Evolutionary conservation across 2,329 filamentous ascomycete species (phyloP), one percentile per base, ranked within the genome.

Genomic region (Colletotrichum cereale): DNA sequence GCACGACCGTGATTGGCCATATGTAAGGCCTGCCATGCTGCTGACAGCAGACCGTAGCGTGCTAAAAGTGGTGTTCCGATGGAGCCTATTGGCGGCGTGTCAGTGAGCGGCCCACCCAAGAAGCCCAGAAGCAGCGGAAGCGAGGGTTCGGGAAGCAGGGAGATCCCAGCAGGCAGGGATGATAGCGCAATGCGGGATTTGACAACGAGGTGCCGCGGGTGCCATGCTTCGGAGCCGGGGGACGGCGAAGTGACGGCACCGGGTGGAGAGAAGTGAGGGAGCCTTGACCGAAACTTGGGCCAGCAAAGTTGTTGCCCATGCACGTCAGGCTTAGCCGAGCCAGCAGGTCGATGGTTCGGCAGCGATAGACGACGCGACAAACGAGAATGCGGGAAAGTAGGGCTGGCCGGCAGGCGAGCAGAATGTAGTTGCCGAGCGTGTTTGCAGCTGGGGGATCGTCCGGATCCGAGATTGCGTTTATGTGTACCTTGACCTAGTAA

Each of bases 121-220:
- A 66, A 52, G 16, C 26, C 42, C 24, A 38, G 44, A 34, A 67
- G 56, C 48, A 63, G 58, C 60, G 58, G 48, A 58, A 26, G 31
- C 56, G 56, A 42, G 36, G 36, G 44, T 14, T 24, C 18, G 42
- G 31, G 65, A 42, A 34, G 58, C 58, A 71, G 58, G 48, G 36
- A 44, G 52, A 64, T 52, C 69, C 69, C 57, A 38, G 69, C 36
- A 34, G 6, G 21, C 69, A 72, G 40, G 69, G 69, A 69, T 72
- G 47, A 72, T 72, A 72, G 69, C 69, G 69, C 69, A 72, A 72
- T 69, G 69, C 61, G 69, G 65, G 65, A 68, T 60, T 72, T 47
- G 53, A 72, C 69, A 21, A 52, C 52, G 47, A 63, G 52, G 58
- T 64, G 65, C 69, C 65, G 66, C 21, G 60, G 58, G 69, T 52